Evolutionary conservation across 306 rosid genomes (phyloP).

Genomic region (Fragaria nilgerrensis): DNA sequence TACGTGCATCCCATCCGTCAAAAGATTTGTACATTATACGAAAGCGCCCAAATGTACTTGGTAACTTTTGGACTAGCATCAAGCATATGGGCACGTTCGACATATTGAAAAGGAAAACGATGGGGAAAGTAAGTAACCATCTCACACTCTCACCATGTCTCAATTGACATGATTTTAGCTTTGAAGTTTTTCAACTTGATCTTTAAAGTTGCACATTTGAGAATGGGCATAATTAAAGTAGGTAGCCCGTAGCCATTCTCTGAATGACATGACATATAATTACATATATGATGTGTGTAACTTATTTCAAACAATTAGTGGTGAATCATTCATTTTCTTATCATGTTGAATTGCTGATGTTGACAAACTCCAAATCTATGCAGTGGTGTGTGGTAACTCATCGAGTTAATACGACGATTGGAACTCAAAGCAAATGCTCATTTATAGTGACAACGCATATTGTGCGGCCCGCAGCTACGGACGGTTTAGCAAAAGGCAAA

Average conservation of each 20-base stretch:
- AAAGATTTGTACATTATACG: neutral
- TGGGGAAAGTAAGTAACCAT: neutral
- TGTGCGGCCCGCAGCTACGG: too few relatives aligned
- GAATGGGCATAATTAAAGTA: constrained; percentile 7
- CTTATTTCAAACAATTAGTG: neutral
- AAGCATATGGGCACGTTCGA: neutral
- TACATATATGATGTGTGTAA: neutral
- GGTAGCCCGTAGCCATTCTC: neutral
- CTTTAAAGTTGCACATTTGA: constrained; percentile 9
- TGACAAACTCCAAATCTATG: neutral
- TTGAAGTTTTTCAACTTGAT: neutral
- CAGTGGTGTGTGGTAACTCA: neutral
- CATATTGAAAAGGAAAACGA: neutral
- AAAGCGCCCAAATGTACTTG: neutral
- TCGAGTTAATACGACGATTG: neutral
- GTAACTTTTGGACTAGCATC: neutral
- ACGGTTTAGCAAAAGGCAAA: too few relatives aligned
- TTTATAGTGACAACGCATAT: too few relatives aligned
- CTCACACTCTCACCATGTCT: neutral
- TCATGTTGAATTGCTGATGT: constrained; percentile 4
- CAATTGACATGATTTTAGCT: constrained; percentile 11
- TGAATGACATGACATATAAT: neutral
- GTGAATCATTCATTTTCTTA: constrained; percentile 8
- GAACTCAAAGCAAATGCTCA: neutral
- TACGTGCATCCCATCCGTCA: neutral